phyloP scores from a whole-genome alignment of 768 basidiomycete species.

The Tephrocybe rancida region DNA sequence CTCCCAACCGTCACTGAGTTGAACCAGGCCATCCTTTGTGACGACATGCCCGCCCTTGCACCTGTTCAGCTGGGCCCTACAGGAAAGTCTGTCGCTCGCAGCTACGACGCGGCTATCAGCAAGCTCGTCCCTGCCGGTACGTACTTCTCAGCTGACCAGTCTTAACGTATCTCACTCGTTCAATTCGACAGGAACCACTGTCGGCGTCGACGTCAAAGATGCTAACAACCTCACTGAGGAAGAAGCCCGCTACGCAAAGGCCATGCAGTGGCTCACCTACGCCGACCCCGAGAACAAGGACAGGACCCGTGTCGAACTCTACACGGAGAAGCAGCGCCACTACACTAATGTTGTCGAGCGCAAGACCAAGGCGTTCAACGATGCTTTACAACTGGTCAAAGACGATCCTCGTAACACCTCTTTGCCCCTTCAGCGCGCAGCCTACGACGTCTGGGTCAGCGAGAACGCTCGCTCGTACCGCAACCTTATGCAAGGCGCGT shows the following conservation, averaged over 20 bases:
- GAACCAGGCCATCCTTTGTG: slow-evolving; percentile 8
- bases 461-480: slow-evolving; percentile 10
- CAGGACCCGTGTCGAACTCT: slow-evolving; percentile 2
- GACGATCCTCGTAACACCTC: background rate
- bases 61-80: slow-evolving; percentile 7
- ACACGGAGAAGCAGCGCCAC: slow-evolving; percentile 1
- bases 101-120: slow-evolving; percentile 10
- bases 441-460: slow-evolving; percentile 8
- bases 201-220: slow-evolving; percentile 7
- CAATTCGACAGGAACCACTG: background rate
- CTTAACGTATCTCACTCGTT: background rate
- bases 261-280: slow-evolving; percentile 4
- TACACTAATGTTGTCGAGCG: slow-evolving; percentile 1
- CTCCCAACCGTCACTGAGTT: background rate
- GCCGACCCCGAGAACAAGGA: background rate
- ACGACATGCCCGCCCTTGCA: slow-evolving; percentile 6
- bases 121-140: slow-evolving; percentile 5
- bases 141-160: background rate
- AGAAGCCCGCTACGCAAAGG: background rate
- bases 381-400: background rate
- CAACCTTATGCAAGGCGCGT: slow-evolving; percentile 4
- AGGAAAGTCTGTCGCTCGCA: slow-evolving; percentile 9
- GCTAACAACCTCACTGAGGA: background rate
- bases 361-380: slow-evolving; percentile 5
- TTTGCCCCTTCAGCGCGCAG: background rate